Evolutionary conservation across 495 filamentous ascomycete species (phyloP).

Genomic region (Xylaria sp.): DNA sequence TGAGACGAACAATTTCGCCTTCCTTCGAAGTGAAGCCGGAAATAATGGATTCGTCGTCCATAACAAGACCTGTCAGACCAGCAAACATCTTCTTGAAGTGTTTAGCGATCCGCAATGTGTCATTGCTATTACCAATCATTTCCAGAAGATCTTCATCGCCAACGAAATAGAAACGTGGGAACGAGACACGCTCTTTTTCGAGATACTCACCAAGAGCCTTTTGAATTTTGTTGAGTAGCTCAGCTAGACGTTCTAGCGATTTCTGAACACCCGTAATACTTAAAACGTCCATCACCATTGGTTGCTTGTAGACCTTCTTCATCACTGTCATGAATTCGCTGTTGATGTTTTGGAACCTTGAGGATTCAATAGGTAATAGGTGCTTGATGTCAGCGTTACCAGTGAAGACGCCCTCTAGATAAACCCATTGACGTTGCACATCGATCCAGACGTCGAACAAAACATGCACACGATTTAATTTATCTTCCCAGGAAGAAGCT

Average conservation of each 20-base stretch:
- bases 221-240: constrained; percentile 97
- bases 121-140: constrained; percentile 99
- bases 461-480: constrained; percentile 94
- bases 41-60: constrained; percentile 89
- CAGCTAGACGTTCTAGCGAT: constrained; percentile 90
- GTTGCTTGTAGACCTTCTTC: constrained; percentile 97
- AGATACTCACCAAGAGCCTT: constrained; percentile 98
- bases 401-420: constrained; percentile 97
- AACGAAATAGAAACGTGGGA: constrained; percentile 98
- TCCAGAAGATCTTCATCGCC: constrained; percentile 98
- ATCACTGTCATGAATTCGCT: constrained; percentile 96
- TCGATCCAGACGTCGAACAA: constrained; percentile 99
- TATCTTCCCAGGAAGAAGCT: constrained; percentile 95
- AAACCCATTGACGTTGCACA: constrained; percentile 99
- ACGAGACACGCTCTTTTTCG: constrained; percentile 94
- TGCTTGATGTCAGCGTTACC: constrained; percentile 99
- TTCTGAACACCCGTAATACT: constrained; percentile 95
- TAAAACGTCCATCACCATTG: constrained; percentile 92
- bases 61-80: constrained; percentile 84
- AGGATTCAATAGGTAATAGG: constrained; percentile 92
- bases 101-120: constrained; percentile 92
- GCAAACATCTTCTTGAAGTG: constrained; percentile 99
- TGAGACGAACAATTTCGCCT: constrained; percentile 85
- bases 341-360: constrained; percentile 98
- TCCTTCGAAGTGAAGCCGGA: constrained; percentile 95